A percentile compares a stretch with the other conserved stretches of the same genome.
Conservation (phyloP, 352 stramenopile genomes). For the Pythium aristosporum region DNA sequence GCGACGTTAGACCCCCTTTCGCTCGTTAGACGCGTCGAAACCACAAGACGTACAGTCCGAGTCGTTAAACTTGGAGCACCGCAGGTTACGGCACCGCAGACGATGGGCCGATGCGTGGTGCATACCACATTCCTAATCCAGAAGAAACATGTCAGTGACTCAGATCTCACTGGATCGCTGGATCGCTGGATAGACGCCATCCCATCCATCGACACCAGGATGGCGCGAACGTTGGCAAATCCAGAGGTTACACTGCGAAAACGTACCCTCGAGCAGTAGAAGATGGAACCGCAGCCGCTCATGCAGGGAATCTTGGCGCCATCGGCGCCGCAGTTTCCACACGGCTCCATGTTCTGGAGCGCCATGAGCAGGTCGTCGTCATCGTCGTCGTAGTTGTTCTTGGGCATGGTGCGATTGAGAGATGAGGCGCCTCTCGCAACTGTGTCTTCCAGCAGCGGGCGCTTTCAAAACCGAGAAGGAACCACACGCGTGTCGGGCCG, state of each 20-base stretch:
- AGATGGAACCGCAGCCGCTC: conserved; percentile 85
- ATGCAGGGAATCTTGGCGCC: conserved; percentile 86
- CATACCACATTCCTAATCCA: conserved; percentile 80
- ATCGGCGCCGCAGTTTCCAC: conserved; percentile 76
- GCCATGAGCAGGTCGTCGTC: conserved; percentile 86
- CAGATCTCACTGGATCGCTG: not conserved
- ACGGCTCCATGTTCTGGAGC: conserved; percentile 85
- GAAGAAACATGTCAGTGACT: conserved; percentile 6
- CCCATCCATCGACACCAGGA: not conserved
- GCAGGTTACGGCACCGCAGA: conserved; percentile 79
- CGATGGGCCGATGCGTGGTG: conserved; percentile 87
- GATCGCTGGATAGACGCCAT: not conserved
- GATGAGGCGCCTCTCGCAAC: not conserved
- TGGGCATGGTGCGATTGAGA: conserved; percentile 29
- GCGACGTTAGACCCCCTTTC: not conserved
- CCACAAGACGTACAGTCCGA: conserved; percentile 64
- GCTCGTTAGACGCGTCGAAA: not conserved
- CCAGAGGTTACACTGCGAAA: not conserved
- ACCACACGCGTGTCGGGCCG: not conserved
- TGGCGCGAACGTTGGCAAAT: not conserved
- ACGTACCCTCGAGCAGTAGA: conserved; percentile 83
- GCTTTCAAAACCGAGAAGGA: not conserved
- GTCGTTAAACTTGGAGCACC: conserved; percentile 89
- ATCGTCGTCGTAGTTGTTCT: conserved; percentile 84
- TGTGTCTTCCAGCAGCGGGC: not conserved